A percentile compares a stretch with the other conserved stretches of the same genome.
Conservation (phyloP, 208 protist species). For the Acanthamoeba royreba region DNA sequence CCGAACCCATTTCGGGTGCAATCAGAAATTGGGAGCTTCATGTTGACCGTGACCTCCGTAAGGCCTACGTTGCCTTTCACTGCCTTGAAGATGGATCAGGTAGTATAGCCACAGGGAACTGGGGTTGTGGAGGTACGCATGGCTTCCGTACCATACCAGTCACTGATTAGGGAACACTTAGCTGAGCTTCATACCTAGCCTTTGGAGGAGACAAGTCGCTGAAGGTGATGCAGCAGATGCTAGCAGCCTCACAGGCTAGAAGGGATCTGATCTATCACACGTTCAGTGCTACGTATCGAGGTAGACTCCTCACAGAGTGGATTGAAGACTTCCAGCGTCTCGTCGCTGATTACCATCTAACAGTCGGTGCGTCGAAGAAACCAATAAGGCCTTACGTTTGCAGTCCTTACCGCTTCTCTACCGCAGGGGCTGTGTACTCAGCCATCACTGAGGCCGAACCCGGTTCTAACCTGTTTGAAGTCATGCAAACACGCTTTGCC, state of each 20-base stretch:
- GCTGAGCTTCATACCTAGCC: not conserved
- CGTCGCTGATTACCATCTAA: not conserved
- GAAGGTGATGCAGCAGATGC: not conserved
- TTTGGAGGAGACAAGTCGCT: not conserved
- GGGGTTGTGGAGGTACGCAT: not conserved
- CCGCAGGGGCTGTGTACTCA: no score
- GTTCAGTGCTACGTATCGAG: not conserved
- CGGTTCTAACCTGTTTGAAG: no score
- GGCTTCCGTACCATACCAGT: no score
- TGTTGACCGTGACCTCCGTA: not conserved
- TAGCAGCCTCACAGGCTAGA: not conserved
- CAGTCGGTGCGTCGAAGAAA: not conserved
- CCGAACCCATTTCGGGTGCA: not conserved
- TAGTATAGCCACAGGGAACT: not conserved
- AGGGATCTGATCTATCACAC: not conserved
- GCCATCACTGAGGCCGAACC: no score
- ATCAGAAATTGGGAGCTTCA: not conserved
- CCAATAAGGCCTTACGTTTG: no score
- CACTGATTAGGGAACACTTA: not conserved
- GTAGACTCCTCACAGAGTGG: not conserved
- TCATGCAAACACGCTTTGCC: no score
- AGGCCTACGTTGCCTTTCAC: not conserved
- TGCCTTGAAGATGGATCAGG: not conserved
- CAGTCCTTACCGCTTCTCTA: no score
- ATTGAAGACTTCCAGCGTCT: not conserved